Evolutionary conservation across 495 filamentous ascomycete genomes (phyloP).

Genomic region (Aspergillus ostianus): DNA sequence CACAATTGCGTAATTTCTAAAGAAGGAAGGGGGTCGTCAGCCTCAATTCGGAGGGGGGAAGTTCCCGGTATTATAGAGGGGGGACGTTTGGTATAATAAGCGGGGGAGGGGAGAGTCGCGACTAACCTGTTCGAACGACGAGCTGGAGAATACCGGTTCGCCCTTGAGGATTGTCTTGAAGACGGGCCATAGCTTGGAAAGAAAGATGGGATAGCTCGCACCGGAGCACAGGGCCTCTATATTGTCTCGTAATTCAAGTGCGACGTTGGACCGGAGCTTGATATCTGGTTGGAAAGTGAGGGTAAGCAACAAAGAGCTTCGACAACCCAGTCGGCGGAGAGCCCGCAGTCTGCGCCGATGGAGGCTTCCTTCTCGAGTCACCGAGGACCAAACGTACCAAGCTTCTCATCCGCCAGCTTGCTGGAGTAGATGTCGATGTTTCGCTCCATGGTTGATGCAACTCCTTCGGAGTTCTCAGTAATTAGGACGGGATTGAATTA

Average conservation of each 20-base stretch:
- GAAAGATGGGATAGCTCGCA: constrained; percentile 68
- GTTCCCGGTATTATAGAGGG: too few species aligned
- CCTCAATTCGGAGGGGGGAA: not conserved
- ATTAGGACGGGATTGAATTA: constrained; percentile 21
- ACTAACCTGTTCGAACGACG: constrained; percentile 76
- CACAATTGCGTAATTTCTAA: constrained; percentile 84
- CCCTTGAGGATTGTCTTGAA: constrained; percentile 82
- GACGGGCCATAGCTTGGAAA: constrained; percentile 84
- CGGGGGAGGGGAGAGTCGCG: constrained; percentile 1
- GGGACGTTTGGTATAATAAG: constrained; percentile 3
- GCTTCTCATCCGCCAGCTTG: constrained; percentile 58
- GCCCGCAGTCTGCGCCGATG: not conserved
- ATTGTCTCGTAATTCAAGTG: constrained; percentile 77
- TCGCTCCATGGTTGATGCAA: constrained; percentile 43
- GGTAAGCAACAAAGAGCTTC: constrained; percentile 3
- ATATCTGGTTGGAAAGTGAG: constrained; percentile 53
- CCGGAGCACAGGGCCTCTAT: constrained; percentile 71
- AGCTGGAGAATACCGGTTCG: constrained; percentile 86
- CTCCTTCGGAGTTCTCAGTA: constrained; percentile 29
- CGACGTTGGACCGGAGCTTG: constrained; percentile 71
- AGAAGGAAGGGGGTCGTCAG: constrained; percentile 16
- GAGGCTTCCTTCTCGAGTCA: not conserved
- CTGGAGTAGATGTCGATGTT: constrained; percentile 59
- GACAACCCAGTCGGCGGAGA: not conserved
- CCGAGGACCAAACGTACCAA: constrained; percentile 44